Percentiles rank a stretch among this genome's conserved stretches.
phyloP scores from a whole-genome alignment of 2,329 filamentous ascomycete genomes.

The Venturia pyrina region DNA sequence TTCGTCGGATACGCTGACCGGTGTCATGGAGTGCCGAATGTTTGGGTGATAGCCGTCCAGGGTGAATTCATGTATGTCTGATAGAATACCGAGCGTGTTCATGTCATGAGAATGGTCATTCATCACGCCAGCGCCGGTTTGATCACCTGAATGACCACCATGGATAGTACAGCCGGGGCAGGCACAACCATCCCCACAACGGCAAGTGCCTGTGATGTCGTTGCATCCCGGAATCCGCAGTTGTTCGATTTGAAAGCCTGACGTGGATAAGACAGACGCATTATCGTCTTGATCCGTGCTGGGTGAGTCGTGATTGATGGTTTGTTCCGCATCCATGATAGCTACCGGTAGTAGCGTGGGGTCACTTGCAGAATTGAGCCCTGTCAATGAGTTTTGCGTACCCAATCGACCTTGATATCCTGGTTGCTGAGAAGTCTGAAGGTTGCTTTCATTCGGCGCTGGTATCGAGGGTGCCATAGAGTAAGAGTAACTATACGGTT shows the following conservation, averaged over 20 bases:
- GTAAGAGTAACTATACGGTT: neutral
- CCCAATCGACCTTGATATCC: neutral
- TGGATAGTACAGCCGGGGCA: slow-evolving; percentile 45
- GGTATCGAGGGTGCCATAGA: neutral
- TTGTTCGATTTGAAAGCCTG: slow-evolving; percentile 28
- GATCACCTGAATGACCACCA: slow-evolving; percentile 29
- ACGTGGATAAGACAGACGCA: slow-evolving; percentile 25
- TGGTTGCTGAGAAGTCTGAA: neutral
- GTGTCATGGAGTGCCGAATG: neutral
- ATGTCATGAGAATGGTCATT: neutral
- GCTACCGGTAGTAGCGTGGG: neutral
- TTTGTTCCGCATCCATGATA: neutral
- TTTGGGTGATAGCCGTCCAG: neutral
- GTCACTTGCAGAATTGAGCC: neutral
- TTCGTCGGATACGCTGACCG: neutral
- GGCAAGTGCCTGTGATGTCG: slow-evolving; percentile 40
- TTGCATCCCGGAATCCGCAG: slow-evolving; percentile 32
- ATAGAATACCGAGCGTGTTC: neutral
- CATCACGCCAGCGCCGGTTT: neutral
- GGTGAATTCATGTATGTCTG: neutral
- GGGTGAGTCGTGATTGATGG: slow-evolving; percentile 6
- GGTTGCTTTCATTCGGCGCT: neutral
- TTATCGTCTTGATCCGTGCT: slow-evolving; percentile 9
- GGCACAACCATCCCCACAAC: slow-evolving; percentile 41
- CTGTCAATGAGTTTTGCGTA: too few species aligned